A percentile compares a stretch with the other conserved stretches of the same genome.
These are phyloP conservation scores for Escallonia herrerae DNA, from an alignment of 129 eudicot species.

Conservation along the genomic window DNA sequence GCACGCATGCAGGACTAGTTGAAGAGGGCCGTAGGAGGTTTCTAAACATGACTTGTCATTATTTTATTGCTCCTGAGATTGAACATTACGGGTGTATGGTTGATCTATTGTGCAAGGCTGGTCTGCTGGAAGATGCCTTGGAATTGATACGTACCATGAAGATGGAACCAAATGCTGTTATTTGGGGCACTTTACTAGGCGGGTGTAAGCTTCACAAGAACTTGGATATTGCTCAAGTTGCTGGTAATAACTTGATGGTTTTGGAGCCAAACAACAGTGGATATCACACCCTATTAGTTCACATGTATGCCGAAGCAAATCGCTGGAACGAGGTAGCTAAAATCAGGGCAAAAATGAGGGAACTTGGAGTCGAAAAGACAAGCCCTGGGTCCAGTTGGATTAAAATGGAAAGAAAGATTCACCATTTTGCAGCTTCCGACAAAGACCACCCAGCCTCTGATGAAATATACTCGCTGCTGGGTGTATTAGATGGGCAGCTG, in stretches of 20 bases:
- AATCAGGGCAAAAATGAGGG: constrained; percentile 56
- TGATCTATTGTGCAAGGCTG: constrained; percentile 76
- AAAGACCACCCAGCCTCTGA: constrained; percentile 46
- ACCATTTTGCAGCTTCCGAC: constrained; percentile 79
- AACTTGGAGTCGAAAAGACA: constrained; percentile 49
- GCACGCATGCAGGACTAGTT: constrained; percentile 73
- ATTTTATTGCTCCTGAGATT: constrained; percentile 45
- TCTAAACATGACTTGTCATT: constrained; percentile 31
- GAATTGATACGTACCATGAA: constrained; percentile 54
- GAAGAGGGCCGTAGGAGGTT: constrained; percentile 44
- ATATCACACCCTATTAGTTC: constrained; percentile 51
- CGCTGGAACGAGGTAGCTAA: constrained; percentile 72
- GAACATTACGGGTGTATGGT: constrained; percentile 91
- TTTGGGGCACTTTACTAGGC: constrained; percentile 80
- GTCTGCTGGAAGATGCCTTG: constrained; percentile 60
- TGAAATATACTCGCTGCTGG: constrained; percentile 45
- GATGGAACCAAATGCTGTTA: constrained; percentile 70
- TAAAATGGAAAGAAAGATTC: constrained; percentile 51
- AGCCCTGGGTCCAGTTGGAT: constrained; percentile 89
- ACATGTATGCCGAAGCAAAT: constrained; percentile 80
- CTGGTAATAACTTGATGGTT: constrained; percentile 40
- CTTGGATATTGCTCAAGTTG: constrained; percentile 61
- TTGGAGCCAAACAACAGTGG: constrained; percentile 87
- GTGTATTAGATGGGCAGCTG: constrained; percentile 39
- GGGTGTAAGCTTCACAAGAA: constrained; percentile 83